A percentile compares a stretch with the other conserved stretches of the same genome.
Conservation (phyloP, 1,139 yeast genomes). For the Hemisphaericaspora subhashii region DNA sequence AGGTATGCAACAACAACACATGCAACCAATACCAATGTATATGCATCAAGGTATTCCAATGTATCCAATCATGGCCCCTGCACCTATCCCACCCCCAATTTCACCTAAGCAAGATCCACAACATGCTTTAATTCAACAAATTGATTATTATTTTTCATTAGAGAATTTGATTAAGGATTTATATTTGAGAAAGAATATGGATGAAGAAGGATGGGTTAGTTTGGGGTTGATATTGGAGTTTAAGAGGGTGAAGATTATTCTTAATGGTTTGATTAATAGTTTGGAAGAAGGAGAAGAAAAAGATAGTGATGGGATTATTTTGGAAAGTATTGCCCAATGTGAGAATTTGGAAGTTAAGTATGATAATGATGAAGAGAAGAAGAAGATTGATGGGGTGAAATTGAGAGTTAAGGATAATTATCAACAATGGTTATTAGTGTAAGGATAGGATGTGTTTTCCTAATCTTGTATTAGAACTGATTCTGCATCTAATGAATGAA, state of each 20-base stretch:
- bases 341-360: constrained; percentile 40
- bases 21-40: constrained; percentile 8
- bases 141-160: constrained; percentile 85
- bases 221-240: constrained; percentile 64
- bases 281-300: constrained; percentile 24
- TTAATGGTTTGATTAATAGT: constrained; percentile 40
- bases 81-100: constrained; percentile 48
- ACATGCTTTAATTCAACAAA: constrained; percentile 58
- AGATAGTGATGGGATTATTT: constrained; percentile 26
- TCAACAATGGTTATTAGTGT: constrained; percentile 50
- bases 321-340: constrained; percentile 37
- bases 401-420: constrained; percentile 44
- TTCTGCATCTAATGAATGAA: no score
- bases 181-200: constrained; percentile 78
- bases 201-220: constrained; percentile 68
- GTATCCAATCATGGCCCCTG: constrained; percentile 17
- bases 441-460: no score
- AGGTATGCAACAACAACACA: constrained; percentile 7
- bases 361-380: constrained; percentile 25
- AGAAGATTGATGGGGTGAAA: constrained; percentile 32
- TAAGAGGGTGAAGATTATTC: constrained; percentile 65
- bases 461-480: no score
- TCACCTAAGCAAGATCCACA: constrained; percentile 50
- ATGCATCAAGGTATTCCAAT: background rate
- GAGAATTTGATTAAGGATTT: constrained; percentile 85